Evolutionary conservation across 768 basidiomycete species (phyloP), one percentile per base, ranked within the genome.

Genomic region (Kwoniella sp.): DNA sequence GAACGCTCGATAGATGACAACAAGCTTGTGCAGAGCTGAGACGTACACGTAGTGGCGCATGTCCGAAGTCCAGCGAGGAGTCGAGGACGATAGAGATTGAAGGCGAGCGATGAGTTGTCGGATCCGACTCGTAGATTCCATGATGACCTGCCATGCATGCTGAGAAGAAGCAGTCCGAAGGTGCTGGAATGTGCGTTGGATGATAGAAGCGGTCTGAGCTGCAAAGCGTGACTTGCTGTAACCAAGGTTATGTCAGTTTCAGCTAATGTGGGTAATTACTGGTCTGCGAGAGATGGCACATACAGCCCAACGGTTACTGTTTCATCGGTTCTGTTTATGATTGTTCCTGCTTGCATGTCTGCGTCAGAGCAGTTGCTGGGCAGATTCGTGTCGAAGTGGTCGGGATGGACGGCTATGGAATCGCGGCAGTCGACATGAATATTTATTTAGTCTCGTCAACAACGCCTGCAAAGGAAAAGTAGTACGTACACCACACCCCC

Each of bases 31-130:
- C 19, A 53, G 40, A 21, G 53, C 63, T 1, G 67, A 68, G 9
- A 68, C 61, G n/a, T 37, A 58, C 3, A 68, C 24, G 55, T 68
- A 68, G 53, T 64, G 63, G 7, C 59, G 57, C 56, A 68, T 56
- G 7, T 25, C 30, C 4, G 27, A 8, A 1, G 63, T 55, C 63
- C 63, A 68, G 25, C 25, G 50, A 3, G 63, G 57, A 36, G 30
- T 40, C 30, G 7, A 4, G 2, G 60, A 4, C 2, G 52, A 53
- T 10, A 26, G 33, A 25, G 51, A 49, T 6, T 3, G 33, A 33
- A 62, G 40, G 17, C 17, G 40, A 19, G 40, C 40, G 40, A 44
- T 44, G 40, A 44, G 40, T 6, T 3, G 17, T 15, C 17, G 40
- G 17, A 44, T 44, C 40, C 40, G 40, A 19, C 40, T 44, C 17